These are phyloP conservation scores for Lachancea mirantina DNA, from an alignment of 805 yeast genomes.

Conservation along the genomic window DNA sequence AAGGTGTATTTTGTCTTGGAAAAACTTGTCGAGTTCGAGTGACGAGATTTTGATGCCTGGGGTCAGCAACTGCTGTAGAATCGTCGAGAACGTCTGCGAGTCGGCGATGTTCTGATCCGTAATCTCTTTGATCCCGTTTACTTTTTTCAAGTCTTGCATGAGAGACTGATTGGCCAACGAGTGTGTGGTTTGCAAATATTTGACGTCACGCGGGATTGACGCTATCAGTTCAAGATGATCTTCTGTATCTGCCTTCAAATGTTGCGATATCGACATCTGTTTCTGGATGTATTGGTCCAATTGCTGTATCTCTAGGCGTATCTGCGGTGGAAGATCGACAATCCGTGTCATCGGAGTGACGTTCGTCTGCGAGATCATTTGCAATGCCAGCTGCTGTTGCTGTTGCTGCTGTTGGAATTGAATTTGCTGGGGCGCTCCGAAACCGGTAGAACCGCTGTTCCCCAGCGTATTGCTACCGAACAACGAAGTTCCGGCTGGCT, in stretches of 20 bases:
- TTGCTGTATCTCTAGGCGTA: conserved; percentile 61
- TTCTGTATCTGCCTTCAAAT: conserved; percentile 51
- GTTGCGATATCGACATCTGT: conserved; percentile 67
- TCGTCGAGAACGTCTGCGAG: conserved; percentile 46
- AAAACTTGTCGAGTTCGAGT: conserved; percentile 49
- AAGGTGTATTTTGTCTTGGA: conserved; percentile 36
- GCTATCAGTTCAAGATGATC: conserved; percentile 58
- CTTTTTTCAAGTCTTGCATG: conserved; percentile 40
- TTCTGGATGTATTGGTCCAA: conserved; percentile 65
- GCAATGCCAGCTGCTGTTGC: conserved; percentile 35
- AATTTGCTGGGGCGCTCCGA: conserved; percentile 16
- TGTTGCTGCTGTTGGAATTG: conserved; percentile 18
- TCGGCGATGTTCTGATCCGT: conserved; percentile 37
- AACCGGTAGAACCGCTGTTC: conserved; percentile 10
- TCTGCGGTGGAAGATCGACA: conserved; percentile 63
- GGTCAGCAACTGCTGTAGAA: conserved; percentile 41
- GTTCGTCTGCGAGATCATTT: conserved; percentile 38
- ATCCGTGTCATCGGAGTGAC: conserved; percentile 71
- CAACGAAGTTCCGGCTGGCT: conserved; percentile 24
- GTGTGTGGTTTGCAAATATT: conserved; percentile 53
- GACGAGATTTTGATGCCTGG: conserved; percentile 55
- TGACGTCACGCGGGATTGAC: conserved; percentile 68
- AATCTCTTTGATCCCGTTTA: conserved; percentile 39
- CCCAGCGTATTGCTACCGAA: conserved; percentile 29
- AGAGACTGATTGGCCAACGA: conserved; percentile 60